Conservation (phyloP, 441 rosid species). For the Eruca vesicaria region DNA sequence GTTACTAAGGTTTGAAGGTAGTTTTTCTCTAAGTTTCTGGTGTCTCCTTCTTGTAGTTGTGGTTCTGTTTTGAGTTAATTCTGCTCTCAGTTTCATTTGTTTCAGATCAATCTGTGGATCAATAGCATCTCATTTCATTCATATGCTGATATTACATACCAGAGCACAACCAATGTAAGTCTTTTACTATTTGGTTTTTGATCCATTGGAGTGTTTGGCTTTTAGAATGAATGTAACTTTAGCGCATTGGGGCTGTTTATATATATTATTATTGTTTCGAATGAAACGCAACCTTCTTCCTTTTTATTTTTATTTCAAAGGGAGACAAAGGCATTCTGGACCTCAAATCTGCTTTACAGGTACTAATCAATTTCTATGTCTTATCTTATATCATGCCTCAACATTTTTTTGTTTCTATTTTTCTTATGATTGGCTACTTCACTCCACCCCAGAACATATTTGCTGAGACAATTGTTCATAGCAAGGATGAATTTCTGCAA, state of each 20-base stretch:
- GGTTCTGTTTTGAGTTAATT: not conserved
- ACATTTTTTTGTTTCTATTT: not conserved
- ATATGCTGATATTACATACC: slow-evolving; percentile 64
- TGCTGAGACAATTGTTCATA: slow-evolving; percentile 80
- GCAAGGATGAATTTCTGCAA: slow-evolving; percentile 68
- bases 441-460: slow-evolving; percentile 57
- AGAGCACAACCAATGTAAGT: slow-evolving; percentile 73
- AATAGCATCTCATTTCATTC: slow-evolving; percentile 69
- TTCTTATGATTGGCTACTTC: slow-evolving; percentile 22
- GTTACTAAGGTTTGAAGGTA: slow-evolving; percentile 81
- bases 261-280: too few species aligned
- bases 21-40: not conserved
- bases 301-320: too few species aligned
- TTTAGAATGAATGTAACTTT: not conserved
- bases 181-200: too few species aligned
- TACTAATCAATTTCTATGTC: slow-evolving; percentile 24
- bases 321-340: slow-evolving; percentile 89
- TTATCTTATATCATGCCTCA: not conserved
- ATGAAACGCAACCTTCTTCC: too few species aligned
- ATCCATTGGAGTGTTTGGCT: not conserved
- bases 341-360: slow-evolving; percentile 80
- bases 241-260: too few species aligned
- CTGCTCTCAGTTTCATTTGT: slow-evolving; percentile 3
- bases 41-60: not conserved
- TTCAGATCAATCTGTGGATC: slow-evolving; percentile 77